Conservation (phyloP, 768 basidiomycete genomes). For the Myochromella boudieri region DNA sequence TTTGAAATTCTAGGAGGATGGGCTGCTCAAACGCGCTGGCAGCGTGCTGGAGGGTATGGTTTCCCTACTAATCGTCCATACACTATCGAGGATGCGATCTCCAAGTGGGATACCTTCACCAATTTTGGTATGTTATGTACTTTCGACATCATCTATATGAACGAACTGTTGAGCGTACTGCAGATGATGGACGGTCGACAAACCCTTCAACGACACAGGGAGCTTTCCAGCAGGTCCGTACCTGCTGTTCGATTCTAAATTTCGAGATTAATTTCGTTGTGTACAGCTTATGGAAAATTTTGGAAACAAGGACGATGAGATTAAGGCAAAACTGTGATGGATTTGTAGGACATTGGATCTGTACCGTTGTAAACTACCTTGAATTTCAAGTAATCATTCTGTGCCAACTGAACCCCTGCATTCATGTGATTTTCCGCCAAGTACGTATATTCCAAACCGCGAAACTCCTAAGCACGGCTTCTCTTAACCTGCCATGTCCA, state of each 20-base stretch:
- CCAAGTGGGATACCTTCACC: slow-evolving; percentile 83
- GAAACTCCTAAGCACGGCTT: neutral
- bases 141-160: neutral
- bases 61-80: slow-evolving; percentile 79
- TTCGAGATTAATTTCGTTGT: slow-evolving; percentile 1
- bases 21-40: slow-evolving; percentile 92
- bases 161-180: slow-evolving; percentile 3
- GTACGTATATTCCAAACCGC: too few species aligned
- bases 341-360: neutral
- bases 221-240: slow-evolving; percentile 66
- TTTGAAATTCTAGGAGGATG: slow-evolving; percentile 92
- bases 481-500: slow-evolving; percentile 26
- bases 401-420: too few species aligned
- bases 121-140: slow-evolving; percentile 62
- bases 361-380: neutral
- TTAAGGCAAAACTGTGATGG: slow-evolving; percentile 55
- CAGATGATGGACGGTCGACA: slow-evolving; percentile 81
- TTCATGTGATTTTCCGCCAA: slow-evolving; percentile 12
- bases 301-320: slow-evolving; percentile 40
- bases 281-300: slow-evolving; percentile 49
- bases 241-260: too few species aligned
- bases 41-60: slow-evolving; percentile 81
- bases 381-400: too few species aligned
- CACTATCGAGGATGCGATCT: slow-evolving; percentile 76
- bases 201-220: slow-evolving; percentile 76